phyloP scores from a whole-genome alignment of 805 yeast species.

The Ogataea trehaloabstinens region DNA sequence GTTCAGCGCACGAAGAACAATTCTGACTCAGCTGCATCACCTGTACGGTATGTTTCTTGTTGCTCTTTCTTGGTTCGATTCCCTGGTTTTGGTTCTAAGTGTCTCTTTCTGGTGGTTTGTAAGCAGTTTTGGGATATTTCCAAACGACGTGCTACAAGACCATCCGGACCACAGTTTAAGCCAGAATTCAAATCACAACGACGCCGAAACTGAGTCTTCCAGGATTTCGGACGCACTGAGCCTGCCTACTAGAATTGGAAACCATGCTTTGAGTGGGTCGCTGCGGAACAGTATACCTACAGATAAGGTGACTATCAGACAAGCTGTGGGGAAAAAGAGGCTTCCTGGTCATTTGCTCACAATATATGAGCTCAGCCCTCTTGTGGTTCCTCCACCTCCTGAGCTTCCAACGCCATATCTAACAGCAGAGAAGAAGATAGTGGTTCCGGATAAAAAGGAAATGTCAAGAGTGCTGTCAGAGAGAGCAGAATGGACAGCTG shows the following conservation, averaged over 20 bases:
- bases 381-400: slow-evolving; percentile 38
- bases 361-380: slow-evolving; percentile 31
- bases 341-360: slow-evolving; percentile 34
- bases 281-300: slow-evolving; percentile 24
- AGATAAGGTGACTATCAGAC: slow-evolving; percentile 9
- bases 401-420: slow-evolving; percentile 43
- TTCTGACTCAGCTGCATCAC: slow-evolving; percentile 12
- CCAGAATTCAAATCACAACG: slow-evolving; percentile 4
- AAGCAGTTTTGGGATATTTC: slow-evolving; percentile 11
- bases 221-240: slow-evolving; percentile 3
- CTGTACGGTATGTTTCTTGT: slow-evolving; percentile 6
- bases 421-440: slow-evolving; percentile 38
- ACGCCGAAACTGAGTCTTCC: background rate
- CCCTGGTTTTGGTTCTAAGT: slow-evolving; percentile 1
- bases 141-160: slow-evolving; percentile 2
- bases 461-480: slow-evolving; percentile 29
- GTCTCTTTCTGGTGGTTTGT: slow-evolving; percentile 22
- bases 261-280: slow-evolving; percentile 18
- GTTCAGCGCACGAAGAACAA: slow-evolving; percentile 16
- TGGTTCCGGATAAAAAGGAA: slow-evolving; percentile 37
- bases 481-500: slow-evolving; percentile 40
- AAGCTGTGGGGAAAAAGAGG: slow-evolving; percentile 16
- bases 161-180: slow-evolving; percentile 2
- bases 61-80: background rate
- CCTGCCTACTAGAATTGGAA: slow-evolving; percentile 19